Percentiles rank a stretch among this genome's conserved stretches.
These are phyloP conservation scores for Hypoxylon rickii DNA, from an alignment of 495 filamentous ascomycete genomes.

Conservation along the genomic window DNA sequence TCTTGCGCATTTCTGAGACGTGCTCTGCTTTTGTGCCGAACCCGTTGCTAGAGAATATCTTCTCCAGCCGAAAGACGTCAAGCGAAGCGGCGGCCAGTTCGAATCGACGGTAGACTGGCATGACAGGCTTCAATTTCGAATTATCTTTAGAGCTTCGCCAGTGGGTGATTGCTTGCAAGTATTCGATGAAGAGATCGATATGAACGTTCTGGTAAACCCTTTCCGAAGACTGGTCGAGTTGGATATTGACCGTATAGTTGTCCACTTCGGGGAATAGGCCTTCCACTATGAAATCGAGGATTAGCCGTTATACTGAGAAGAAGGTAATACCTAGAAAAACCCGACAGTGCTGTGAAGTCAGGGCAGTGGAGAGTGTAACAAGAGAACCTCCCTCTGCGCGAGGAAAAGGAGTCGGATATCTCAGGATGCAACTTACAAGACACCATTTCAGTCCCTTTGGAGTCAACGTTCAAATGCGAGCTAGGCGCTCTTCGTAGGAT, in stretches of 20 bases:
- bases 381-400: background rate
- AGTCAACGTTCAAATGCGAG: constrained; percentile 25
- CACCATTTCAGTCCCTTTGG: constrained; percentile 6
- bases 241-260: constrained; percentile 34
- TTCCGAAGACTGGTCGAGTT: constrained; percentile 5
- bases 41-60: constrained; percentile 5
- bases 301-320: too few species aligned
- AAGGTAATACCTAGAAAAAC: too few species aligned
- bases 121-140: too few species aligned
- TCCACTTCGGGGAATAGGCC: constrained; percentile 32
- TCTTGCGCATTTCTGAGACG: constrained; percentile 22
- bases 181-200: constrained; percentile 20
- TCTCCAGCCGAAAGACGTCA: constrained; percentile 24
- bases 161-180: too few species aligned
- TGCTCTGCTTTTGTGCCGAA: constrained; percentile 15
- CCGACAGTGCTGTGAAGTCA: too few species aligned
- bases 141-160: too few species aligned
- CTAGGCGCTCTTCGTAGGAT: constrained; percentile 35
- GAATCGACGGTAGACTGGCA: constrained; percentile 15
- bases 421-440: constrained; percentile 9
- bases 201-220: constrained; percentile 25
- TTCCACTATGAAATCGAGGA: constrained; percentile 14
- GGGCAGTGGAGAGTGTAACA: background rate
- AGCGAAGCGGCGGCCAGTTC: constrained; percentile 31
- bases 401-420: background rate